Evolutionary conservation across 2,329 filamentous ascomycete genomes (phyloP).

Genomic region (Venturia nashicola): DNA sequence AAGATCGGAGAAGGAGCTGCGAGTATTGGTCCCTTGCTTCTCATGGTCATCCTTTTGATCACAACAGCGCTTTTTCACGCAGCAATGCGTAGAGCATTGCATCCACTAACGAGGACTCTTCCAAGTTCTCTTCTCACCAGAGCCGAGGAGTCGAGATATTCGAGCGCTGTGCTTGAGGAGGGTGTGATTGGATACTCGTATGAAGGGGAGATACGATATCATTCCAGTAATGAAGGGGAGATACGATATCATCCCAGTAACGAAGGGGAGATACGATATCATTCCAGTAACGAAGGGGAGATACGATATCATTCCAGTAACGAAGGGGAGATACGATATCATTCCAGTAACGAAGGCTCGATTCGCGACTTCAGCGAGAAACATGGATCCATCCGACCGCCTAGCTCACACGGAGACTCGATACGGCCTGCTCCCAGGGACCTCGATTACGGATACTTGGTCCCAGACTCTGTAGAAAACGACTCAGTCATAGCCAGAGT

Average conservation of each 20-base stretch:
- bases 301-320: too few species aligned
- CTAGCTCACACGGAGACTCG: neutral
- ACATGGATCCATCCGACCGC: neutral
- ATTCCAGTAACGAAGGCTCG: neutral
- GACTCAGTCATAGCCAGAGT: neutral
- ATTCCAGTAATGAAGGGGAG: too few species aligned
- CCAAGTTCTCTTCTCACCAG: slow-evolving; percentile 20
- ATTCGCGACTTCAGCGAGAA: slow-evolving; percentile 10
- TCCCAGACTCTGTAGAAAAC: neutral
- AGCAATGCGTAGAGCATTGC: neutral
- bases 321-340: neutral
- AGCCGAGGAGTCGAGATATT: slow-evolving; percentile 14
- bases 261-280: too few species aligned
- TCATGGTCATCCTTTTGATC: slow-evolving; percentile 29
- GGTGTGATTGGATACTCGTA: neutral
- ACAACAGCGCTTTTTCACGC: slow-evolving; percentile 29
- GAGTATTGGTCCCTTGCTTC: slow-evolving; percentile 23
- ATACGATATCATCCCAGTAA: too few species aligned
- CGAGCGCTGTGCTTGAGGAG: slow-evolving; percentile 16
- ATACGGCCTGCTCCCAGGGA: neutral
- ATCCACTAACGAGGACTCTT: slow-evolving; percentile 17
- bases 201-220: neutral
- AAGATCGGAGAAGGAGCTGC: slow-evolving; percentile 1
- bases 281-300: neutral
- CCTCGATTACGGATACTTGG: neutral